Percentiles rank a stretch among this genome's conserved stretches.
Conservation (phyloP, 495 filamentous ascomycete species). For the Annulohypoxylon stygium region DNA sequence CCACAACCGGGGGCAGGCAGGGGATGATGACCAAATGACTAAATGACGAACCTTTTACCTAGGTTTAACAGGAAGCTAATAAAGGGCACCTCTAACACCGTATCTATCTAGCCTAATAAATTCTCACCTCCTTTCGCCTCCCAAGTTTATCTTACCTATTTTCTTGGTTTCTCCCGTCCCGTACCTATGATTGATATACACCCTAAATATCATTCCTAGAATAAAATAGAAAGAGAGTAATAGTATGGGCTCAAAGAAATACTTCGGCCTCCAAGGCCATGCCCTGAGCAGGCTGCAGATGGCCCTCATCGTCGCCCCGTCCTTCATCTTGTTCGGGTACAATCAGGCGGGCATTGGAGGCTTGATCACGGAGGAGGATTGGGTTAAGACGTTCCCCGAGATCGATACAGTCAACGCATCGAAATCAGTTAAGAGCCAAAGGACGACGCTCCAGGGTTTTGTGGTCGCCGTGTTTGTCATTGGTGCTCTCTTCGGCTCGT, state of each 20-base stretch:
- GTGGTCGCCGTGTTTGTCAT: slow-evolving; percentile 48
- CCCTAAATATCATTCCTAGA: slow-evolving; percentile 10
- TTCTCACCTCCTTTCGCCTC: not conserved
- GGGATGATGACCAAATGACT: not conserved
- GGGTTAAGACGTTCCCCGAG: slow-evolving; percentile 62
- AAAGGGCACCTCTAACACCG: not conserved
- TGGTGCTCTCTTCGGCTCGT: slow-evolving; percentile 65
- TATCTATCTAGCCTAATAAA: not conserved
- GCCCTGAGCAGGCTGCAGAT: slow-evolving; percentile 43
- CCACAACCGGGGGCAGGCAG: not conserved
- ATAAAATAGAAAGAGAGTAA: slow-evolving; percentile 5
- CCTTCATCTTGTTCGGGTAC: slow-evolving; percentile 67
- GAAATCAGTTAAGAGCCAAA: slow-evolving; percentile 51
- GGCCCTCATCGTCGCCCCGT: slow-evolving; percentile 54
- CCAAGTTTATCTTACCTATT: not conserved
- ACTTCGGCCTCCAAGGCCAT: slow-evolving; percentile 44
- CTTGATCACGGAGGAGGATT: slow-evolving; percentile 57
- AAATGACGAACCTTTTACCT: not conserved
- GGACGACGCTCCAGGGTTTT: slow-evolving; percentile 60
- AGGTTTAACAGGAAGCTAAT: not conserved
- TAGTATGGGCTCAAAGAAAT: slow-evolving; percentile 31
- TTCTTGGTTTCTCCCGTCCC: not conserved
- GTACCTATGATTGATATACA: slow-evolving; percentile 12
- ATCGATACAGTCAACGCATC: slow-evolving; percentile 65
- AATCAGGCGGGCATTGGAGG: slow-evolving; percentile 64